These are phyloP conservation scores for Sporisorium sorghi DNA, from an alignment of 1,284 basidiomycete species.

Conservation along the genomic window DNA sequence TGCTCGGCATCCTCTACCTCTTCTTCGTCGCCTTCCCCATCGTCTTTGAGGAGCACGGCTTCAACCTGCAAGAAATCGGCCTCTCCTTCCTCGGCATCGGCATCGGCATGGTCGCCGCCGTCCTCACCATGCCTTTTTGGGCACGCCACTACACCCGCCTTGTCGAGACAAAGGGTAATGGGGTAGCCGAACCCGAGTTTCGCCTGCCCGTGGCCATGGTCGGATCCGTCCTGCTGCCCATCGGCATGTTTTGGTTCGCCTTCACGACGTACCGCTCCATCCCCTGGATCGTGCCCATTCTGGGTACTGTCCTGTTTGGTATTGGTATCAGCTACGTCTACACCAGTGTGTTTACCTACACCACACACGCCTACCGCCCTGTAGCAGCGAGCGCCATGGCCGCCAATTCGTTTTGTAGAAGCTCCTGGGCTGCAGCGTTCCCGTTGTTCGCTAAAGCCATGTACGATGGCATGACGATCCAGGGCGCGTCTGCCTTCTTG, in stretches of 20 bases:
- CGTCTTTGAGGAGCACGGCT: constrained; percentile 52
- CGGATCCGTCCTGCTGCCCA: constrained; percentile 35
- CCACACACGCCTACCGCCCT: constrained; percentile 43
- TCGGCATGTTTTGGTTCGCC: constrained; percentile 59
- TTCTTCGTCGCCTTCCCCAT: constrained; percentile 59
- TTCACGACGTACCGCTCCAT: constrained; percentile 52
- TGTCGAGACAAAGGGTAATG: constrained; percentile 73
- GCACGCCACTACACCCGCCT: constrained; percentile 71
- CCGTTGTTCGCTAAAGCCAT: constrained; percentile 53
- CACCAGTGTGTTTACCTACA: constrained; percentile 48
- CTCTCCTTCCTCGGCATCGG: constrained; percentile 52
- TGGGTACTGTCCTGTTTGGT: constrained; percentile 46
- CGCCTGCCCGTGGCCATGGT: constrained; percentile 54
- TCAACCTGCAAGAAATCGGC: constrained; percentile 50
- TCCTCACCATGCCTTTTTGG: constrained; percentile 71
- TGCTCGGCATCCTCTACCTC: constrained; percentile 52
- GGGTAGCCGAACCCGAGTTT: constrained; percentile 55
- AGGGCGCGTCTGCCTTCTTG: constrained; percentile 41
- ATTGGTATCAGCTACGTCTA: constrained; percentile 51
- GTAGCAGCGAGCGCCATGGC: constrained; percentile 58
- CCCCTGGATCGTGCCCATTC: constrained; percentile 56
- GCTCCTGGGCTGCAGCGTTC: constrained; percentile 35
- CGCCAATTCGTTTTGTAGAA: constrained; percentile 52
- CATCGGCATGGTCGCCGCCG: constrained; percentile 47
- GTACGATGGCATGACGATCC: constrained; percentile 40